Conservation (phyloP, 805 yeast species). For the Teunomyces barrocoloradensis region DNA sequence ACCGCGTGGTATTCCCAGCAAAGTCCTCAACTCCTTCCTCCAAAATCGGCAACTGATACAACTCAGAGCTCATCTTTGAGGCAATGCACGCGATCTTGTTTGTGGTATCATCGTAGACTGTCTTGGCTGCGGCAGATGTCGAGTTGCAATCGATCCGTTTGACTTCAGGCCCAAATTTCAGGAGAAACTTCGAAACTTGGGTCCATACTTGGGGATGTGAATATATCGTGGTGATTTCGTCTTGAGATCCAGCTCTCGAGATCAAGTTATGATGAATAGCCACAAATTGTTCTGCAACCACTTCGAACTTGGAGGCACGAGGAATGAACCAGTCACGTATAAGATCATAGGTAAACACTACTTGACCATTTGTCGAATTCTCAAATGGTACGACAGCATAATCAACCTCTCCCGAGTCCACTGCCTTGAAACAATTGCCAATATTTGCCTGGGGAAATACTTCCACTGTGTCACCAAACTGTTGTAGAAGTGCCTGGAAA, state of each 20-base stretch:
- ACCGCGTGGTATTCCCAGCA: slow-evolving; percentile 79
- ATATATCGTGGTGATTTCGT: slow-evolving; percentile 56
- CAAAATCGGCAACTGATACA: slow-evolving; percentile 57
- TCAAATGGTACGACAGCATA: slow-evolving; percentile 86
- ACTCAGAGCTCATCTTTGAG: slow-evolving; percentile 60
- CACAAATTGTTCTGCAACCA: slow-evolving; percentile 80
- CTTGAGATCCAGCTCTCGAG: slow-evolving; percentile 43
- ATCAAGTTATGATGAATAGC: slow-evolving; percentile 76
- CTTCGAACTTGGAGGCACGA: slow-evolving; percentile 34
- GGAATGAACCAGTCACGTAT: slow-evolving; percentile 63
- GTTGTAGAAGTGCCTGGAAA: slow-evolving; percentile 45
- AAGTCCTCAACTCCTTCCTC: slow-evolving; percentile 65
- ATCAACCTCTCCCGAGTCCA: slow-evolving; percentile 48
- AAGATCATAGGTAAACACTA: slow-evolving; percentile 78
- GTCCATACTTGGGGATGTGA: slow-evolving; percentile 99
- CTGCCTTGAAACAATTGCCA: slow-evolving; percentile 59
- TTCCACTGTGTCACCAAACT: slow-evolving; percentile 40
- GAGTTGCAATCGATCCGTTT: slow-evolving; percentile 66
- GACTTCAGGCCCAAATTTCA: slow-evolving; percentile 29
- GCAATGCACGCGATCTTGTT: slow-evolving; percentile 67
- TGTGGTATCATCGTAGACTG: slow-evolving; percentile 41
- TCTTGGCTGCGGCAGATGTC: slow-evolving; percentile 81
- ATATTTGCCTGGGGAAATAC: slow-evolving; percentile 42
- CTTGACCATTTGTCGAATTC: slow-evolving; percentile 94
- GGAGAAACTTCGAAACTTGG: slow-evolving; percentile 65